phyloP scores from a whole-genome alignment of 2,329 filamentous ascomycete species.

The Ramichloridium luteum region DNA sequence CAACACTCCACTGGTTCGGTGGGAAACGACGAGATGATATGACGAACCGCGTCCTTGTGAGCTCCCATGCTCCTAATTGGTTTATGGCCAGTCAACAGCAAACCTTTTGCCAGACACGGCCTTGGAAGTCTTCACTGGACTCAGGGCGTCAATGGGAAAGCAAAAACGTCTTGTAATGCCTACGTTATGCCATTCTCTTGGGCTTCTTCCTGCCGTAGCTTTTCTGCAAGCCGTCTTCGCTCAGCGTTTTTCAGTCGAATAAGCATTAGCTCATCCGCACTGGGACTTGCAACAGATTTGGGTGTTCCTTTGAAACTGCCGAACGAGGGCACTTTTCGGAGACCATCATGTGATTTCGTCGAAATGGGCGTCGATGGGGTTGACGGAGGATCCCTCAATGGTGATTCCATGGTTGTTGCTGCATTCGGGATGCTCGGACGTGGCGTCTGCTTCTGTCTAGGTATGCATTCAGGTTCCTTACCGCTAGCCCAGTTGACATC shows the following conservation, averaged over 20 bases:
- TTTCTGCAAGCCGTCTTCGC: slow-evolving; percentile 32
- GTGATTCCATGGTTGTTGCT: too few relatives aligned
- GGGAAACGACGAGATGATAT: too few relatives aligned
- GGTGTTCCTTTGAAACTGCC: slow-evolving; percentile 28
- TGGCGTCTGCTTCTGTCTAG: slow-evolving; percentile 14
- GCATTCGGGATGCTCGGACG: too few relatives aligned
- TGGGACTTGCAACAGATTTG: slow-evolving; percentile 20
- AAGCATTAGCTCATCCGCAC: slow-evolving; percentile 31
- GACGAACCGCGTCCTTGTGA: too few relatives aligned
- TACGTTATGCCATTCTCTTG: too few relatives aligned
- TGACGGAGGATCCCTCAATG: slow-evolving; percentile 15
- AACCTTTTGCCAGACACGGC: too few relatives aligned
- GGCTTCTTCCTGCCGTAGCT: slow-evolving; percentile 30
- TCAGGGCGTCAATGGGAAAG: too few relatives aligned
- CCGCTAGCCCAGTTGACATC: slow-evolving; percentile 43
- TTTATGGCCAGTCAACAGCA: too few relatives aligned
- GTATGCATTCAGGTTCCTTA: slow-evolving; percentile 37
- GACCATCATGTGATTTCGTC: slow-evolving; percentile 15
- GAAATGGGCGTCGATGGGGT: slow-evolving; percentile 15
- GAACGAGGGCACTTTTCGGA: slow-evolving; percentile 32
- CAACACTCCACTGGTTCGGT: too few relatives aligned
- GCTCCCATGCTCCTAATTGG: too few relatives aligned
- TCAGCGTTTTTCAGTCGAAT: slow-evolving; percentile 35
- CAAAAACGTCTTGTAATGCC: too few relatives aligned
- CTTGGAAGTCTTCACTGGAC: too few relatives aligned